Evolutionary conservation across 2,329 filamentous ascomycete genomes (phyloP).

Genomic region (Paraconiothyrium sp.): DNA sequence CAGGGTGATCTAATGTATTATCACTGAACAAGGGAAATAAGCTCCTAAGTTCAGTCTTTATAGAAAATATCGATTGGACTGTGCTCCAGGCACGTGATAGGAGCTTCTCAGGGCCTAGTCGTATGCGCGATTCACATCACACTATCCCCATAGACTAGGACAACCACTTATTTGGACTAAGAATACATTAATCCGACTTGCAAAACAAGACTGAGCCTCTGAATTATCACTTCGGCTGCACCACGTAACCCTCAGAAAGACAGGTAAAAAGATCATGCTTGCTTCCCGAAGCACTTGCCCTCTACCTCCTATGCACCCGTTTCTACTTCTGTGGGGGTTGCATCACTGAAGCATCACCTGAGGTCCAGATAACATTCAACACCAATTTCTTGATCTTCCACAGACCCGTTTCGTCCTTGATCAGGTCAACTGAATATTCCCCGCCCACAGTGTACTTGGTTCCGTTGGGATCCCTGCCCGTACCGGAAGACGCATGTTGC

Average conservation of each 20-base stretch:
- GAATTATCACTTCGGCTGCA: slow-evolving; percentile 19
- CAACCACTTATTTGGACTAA: slow-evolving; percentile 15
- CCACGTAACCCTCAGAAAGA: slow-evolving; percentile 16
- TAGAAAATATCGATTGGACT: no score
- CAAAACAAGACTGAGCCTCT: slow-evolving; percentile 19
- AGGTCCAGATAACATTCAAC: slow-evolving; percentile 19
- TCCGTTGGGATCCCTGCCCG: slow-evolving; percentile 16
- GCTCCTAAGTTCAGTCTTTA: no score
- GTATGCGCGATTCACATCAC: no score
- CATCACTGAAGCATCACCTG: slow-evolving; percentile 20
- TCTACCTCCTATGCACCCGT: slow-evolving; percentile 19
- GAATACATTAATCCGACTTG: slow-evolving; percentile 19
- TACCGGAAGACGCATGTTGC: slow-evolving; percentile 13
- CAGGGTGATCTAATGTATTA: no score
- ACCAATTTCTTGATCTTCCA: slow-evolving; percentile 18
- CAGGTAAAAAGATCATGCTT: slow-evolving; percentile 20
- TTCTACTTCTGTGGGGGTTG: slow-evolving; percentile 16
- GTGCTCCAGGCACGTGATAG: no score
- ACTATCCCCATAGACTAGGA: slow-evolving; percentile 11
- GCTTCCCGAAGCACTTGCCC: slow-evolving; percentile 19
- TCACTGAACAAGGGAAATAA: no score
- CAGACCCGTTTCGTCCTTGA: slow-evolving; percentile 16
- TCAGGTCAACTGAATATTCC: slow-evolving; percentile 18
- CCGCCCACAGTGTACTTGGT: slow-evolving; percentile 18
- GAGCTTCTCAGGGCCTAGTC: no score